Evolutionary conservation across 2,329 filamentous ascomycete genomes (phyloP).

Genomic region (Pezicula rhizophila): DNA sequence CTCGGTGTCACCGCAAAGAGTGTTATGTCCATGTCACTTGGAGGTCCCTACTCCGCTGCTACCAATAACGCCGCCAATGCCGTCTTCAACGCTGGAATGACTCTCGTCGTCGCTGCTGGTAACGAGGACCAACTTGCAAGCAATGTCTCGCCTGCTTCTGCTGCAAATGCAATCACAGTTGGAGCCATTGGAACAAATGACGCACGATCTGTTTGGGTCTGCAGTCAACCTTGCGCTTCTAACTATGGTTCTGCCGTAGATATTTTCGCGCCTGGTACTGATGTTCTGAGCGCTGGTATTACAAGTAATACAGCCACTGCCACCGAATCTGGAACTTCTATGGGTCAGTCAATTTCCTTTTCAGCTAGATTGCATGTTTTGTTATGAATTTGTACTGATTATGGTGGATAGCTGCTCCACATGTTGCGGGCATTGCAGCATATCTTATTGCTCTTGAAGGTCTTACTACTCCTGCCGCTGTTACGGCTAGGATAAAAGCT

Average conservation of each 20-base stretch:
- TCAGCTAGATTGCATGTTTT: neutral
- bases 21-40: slow-evolving; percentile 49
- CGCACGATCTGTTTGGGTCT: slow-evolving; percentile 29
- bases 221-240: slow-evolving; percentile 18
- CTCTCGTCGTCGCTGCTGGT: slow-evolving; percentile 46
- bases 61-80: slow-evolving; percentile 42
- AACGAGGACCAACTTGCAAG: slow-evolving; percentile 35
- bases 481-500: slow-evolving; percentile 39
- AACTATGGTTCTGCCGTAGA: slow-evolving; percentile 43
- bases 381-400: neutral
- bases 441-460: slow-evolving; percentile 45
- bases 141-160: slow-evolving; percentile 39
- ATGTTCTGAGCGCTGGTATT: slow-evolving; percentile 39
- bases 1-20: slow-evolving; percentile 33
- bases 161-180: slow-evolving; percentile 42
- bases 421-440: slow-evolving; percentile 51
- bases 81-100: slow-evolving; percentile 38
- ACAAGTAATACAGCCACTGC: slow-evolving; percentile 34
- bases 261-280: slow-evolving; percentile 34
- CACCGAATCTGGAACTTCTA: slow-evolving; percentile 50
- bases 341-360: slow-evolving; percentile 30
- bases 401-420: slow-evolving; percentile 36
- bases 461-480: slow-evolving; percentile 34
- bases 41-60: slow-evolving; percentile 34
- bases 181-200: slow-evolving; percentile 36